Evolutionary conservation across 805 yeast species (phyloP).

Genomic region (Candida tibetensis): DNA sequence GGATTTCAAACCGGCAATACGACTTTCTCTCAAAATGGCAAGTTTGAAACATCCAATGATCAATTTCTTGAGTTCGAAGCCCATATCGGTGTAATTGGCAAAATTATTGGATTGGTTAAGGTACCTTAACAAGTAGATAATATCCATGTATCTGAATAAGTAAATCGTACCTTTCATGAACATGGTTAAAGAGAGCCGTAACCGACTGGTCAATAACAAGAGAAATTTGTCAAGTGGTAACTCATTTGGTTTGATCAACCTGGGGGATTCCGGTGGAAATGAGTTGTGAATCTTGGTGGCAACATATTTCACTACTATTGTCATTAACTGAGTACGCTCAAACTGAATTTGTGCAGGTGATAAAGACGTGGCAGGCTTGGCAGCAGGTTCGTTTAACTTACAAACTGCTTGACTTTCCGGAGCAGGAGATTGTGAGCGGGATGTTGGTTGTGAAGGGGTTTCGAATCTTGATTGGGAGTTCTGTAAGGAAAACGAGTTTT

Average conservation of each 20-base stretch:
- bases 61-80: constrained; percentile 38
- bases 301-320: constrained; percentile 40
- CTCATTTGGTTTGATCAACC: constrained; percentile 21
- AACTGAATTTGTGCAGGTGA: constrained; percentile 22
- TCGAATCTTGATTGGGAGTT: background rate
- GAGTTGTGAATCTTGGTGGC: constrained; percentile 43
- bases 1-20: background rate
- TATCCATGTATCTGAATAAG: constrained; percentile 46
- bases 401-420: background rate
- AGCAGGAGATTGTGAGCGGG: background rate
- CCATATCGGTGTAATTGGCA: constrained; percentile 44
- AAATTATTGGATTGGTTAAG: constrained; percentile 45
- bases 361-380: background rate
- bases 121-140: constrained; percentile 42
- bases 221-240: constrained; percentile 41
- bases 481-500: background rate
- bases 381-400: background rate
- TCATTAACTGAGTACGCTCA: constrained; percentile 40
- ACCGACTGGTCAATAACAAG: constrained; percentile 36
- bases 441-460: background rate
- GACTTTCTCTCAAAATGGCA: constrained; percentile 31
- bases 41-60: constrained; percentile 42
- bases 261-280: constrained; percentile 40
- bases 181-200: constrained; percentile 31
- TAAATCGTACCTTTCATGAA: constrained; percentile 43